A percentile compares a stretch with the other conserved stretches of the same genome.
phyloP scores from a whole-genome alignment of 257 asterid species.

The Cordia subcordata region DNA sequence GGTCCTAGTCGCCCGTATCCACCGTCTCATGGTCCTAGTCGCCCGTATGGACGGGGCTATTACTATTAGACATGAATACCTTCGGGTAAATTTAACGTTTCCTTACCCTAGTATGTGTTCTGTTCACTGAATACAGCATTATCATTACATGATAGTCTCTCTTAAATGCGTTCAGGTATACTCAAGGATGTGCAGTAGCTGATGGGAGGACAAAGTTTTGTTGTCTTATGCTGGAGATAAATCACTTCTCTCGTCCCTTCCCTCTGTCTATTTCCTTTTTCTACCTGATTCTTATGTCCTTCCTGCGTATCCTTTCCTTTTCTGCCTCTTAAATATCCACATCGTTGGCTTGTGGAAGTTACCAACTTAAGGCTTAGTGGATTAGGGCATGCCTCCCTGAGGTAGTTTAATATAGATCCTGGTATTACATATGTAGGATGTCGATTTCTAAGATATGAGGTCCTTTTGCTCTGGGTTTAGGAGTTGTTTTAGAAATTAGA shows the following conservation, averaged over 20 bases:
- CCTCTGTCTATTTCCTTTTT: slow-evolving; percentile 9
- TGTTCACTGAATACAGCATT: slow-evolving; percentile 5
- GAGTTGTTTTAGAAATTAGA: slow-evolving; percentile 26
- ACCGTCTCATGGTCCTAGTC: slow-evolving; percentile 33
- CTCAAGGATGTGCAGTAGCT: not conserved
- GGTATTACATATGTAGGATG: slow-evolving; percentile 22
- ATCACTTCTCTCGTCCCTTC: slow-evolving; percentile 13
- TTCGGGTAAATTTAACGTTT: slow-evolving; percentile 25
- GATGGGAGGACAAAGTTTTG: slow-evolving; percentile 8
- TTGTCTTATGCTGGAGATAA: slow-evolving; percentile 9
- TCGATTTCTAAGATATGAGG: slow-evolving; percentile 20
- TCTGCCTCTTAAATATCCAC: slow-evolving; percentile 8
- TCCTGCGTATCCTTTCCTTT: slow-evolving; percentile 1
- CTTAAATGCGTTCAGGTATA: slow-evolving; percentile 17
- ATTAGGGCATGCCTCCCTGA: slow-evolving; percentile 21
- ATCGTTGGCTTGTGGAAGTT: slow-evolving; percentile 8
- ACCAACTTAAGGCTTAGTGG: slow-evolving; percentile 15
- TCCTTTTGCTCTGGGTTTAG: slow-evolving; percentile 23
- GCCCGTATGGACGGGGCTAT: slow-evolving; percentile 41
- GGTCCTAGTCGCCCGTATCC: slow-evolving; percentile 13
- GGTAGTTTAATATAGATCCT: slow-evolving; percentile 17
- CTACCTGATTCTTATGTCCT: not conserved
- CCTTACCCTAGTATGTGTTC: not conserved
- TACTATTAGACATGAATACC: slow-evolving; percentile 32
- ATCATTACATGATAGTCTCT: slow-evolving; percentile 8